Evolutionary conservation across 225 moss, liverwort and hornwort species (phyloP).

Genomic region (Marchantia polymorpha): DNA sequence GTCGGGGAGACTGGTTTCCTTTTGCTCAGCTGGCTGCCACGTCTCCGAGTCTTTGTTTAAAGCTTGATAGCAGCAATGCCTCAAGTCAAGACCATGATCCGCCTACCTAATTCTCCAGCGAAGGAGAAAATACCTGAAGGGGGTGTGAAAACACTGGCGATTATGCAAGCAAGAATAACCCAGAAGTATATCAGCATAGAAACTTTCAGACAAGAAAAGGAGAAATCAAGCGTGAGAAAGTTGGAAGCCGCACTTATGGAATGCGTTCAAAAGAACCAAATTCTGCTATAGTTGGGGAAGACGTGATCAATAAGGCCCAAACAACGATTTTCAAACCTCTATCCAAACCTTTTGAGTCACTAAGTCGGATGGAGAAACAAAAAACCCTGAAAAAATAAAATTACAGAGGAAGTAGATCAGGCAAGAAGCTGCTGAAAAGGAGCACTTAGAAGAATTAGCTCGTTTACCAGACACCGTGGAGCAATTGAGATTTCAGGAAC

Average conservation of each 20-base stretch:
- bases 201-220: no score
- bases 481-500: constrained; percentile 35
- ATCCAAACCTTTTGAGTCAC: not conserved
- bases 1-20: constrained; percentile 11
- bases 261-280: not conserved
- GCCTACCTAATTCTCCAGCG: no score
- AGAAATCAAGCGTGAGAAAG: no score
- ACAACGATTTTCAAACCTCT: not conserved
- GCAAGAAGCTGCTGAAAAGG: constrained; percentile 51
- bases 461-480: constrained; percentile 32
- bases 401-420: constrained; percentile 62
- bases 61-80: constrained; percentile 22
- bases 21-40: constrained; percentile 20
- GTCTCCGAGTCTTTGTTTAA: constrained; percentile 30
- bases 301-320: not conserved
- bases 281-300: no score
- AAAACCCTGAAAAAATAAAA: constrained; percentile 70
- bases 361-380: constrained; percentile 76
- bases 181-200: no score
- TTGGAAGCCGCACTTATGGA: no score
- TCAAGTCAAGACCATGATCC: constrained; percentile 19
- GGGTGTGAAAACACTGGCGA: no score
- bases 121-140: no score
- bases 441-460: constrained; percentile 31
- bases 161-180: no score